Base-by-base conservation (phyloP, 2,329 filamentous ascomycete species). In the Diaporthe caulivora region DNA sequence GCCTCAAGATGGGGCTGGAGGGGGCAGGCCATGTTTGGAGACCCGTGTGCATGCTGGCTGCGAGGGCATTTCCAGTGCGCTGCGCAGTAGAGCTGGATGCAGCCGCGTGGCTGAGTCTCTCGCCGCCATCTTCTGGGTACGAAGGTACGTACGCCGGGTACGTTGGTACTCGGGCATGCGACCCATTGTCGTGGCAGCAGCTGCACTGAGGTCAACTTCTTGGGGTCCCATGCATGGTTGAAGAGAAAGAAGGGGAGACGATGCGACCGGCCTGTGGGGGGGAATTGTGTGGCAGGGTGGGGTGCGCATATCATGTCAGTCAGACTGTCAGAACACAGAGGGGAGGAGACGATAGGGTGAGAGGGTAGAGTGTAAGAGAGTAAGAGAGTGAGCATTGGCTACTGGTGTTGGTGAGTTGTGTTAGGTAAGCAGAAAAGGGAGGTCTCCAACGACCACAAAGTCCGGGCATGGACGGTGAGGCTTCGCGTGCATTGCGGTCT, bases 11-110 rank as follows among this genome's bases (percentile, higher is more conserved):
- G 49, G 60, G 70, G 65, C 70, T 60, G 47, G 64, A 73, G 34
- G 71, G 70, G 72, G 71, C 44, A 54, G 72, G 69, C 68, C 70
- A 64, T 42, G 24, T 73, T 51, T 65, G 13, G 67, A 60, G 54
- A 69, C 64, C 64, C 47, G 65, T 40, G 65, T 40, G 47, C 71
- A 71, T 47, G 73, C 47, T 67, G 47, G 73, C 62, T 53, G 47
- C 47, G 51, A 65, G 54, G 58, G 58, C 42, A 69, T 64, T 37
- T 37, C 70, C 51, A 55, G 34, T 26, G 47, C 29, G 34, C 31
- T 44, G 69, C 44, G 55, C 68, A 70, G 42, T 51, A 60, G 44
- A 65, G 29, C 37, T 70, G 31, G 42, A 5, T 70, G 68, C 53
- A 70, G 68, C 51, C 34, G 53, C 15, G 68, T 60, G 68, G 68